A percentile compares a stretch with the other conserved stretches of the same genome.
Conservation (phyloP, 371 early-diverging fungal species). For the Blakeslea trispora region DNA sequence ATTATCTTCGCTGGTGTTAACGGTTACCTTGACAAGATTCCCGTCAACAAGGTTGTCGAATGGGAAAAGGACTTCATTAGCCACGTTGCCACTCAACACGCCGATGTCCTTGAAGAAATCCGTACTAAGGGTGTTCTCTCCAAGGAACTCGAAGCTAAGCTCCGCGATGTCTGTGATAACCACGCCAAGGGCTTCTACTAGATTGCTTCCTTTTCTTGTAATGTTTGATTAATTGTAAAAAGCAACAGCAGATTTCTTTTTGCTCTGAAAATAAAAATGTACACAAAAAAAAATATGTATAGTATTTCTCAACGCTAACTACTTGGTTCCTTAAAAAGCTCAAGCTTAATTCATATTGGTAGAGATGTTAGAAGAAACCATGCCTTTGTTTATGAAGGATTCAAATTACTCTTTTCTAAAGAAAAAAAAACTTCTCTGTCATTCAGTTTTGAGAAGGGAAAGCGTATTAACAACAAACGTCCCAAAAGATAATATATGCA, state of each 20-base stretch:
- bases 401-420: no score
- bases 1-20: conserved; percentile 95
- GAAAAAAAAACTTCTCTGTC: no score
- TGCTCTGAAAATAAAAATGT: background rate
- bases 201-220: conserved; percentile 6
- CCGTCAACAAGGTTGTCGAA: conserved; percentile 82
- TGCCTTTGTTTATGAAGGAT: no score
- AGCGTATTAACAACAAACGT: no score
- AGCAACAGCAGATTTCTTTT: conserved; percentile 2
- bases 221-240: conserved; percentile 11
- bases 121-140: conserved; percentile 74
- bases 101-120: conserved; percentile 86
- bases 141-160: conserved; percentile 82
- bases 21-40: conserved; percentile 96
- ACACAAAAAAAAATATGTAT: no score
- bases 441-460: no score
- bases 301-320: no score
- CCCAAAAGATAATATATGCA: no score
- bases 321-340: no score
- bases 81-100: conserved; percentile 84
- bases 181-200: conserved; percentile 88
- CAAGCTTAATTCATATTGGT: no score
- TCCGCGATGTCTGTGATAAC: conserved; percentile 80
- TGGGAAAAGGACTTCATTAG: conserved; percentile 91
- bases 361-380: no score